Evolutionary conservation across 345 rosid species (phyloP).

Genomic region (Schrenkiella parvula): DNA sequence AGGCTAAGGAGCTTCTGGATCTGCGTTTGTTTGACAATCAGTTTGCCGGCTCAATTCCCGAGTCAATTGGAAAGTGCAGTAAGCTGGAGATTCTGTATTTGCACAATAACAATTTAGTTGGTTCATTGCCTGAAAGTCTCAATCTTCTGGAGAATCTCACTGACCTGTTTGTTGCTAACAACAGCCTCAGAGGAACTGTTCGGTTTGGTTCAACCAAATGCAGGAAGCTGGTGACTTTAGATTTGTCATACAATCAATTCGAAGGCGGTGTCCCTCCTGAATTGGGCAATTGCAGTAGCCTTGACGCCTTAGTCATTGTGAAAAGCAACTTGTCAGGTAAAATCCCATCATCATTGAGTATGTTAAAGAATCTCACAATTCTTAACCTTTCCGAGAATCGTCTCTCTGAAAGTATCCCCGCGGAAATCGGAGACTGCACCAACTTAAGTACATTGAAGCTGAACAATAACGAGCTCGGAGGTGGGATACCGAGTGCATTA

Average conservation of each 20-base stretch:
- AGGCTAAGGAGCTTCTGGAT: constrained; percentile 37
- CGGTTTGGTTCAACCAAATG: constrained; percentile 46
- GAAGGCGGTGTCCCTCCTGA: constrained; percentile 51
- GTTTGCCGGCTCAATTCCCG: constrained; percentile 57
- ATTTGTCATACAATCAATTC: constrained; percentile 51
- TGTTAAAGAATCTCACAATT: constrained; percentile 38
- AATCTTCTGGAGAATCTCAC: constrained; percentile 49
- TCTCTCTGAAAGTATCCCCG: constrained; percentile 61
- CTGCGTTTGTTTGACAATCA: constrained; percentile 44
- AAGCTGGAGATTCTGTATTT: constrained; percentile 46
- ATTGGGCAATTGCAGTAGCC: constrained; percentile 57
- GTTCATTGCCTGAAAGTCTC: constrained; percentile 55
- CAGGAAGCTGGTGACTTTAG: constrained; percentile 43
- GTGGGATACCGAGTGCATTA: constrained; percentile 51
- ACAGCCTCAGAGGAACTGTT: constrained; percentile 52
- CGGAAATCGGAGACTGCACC: constrained; percentile 58
- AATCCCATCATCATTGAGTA: constrained; percentile 66
- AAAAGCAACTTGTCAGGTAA: constrained; percentile 43
- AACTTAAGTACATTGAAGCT: constrained; percentile 41
- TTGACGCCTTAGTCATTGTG: constrained; percentile 40
- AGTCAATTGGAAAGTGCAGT: constrained; percentile 56
- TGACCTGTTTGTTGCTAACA: constrained; percentile 38
- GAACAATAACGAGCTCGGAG: constrained; percentile 52
- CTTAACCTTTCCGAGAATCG: constrained; percentile 62
- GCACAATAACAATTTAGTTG: constrained; percentile 44